Base-by-base conservation (phyloP, 768 basidiomycete genomes). In the Chalciporus sphaerocephalus region DNA sequence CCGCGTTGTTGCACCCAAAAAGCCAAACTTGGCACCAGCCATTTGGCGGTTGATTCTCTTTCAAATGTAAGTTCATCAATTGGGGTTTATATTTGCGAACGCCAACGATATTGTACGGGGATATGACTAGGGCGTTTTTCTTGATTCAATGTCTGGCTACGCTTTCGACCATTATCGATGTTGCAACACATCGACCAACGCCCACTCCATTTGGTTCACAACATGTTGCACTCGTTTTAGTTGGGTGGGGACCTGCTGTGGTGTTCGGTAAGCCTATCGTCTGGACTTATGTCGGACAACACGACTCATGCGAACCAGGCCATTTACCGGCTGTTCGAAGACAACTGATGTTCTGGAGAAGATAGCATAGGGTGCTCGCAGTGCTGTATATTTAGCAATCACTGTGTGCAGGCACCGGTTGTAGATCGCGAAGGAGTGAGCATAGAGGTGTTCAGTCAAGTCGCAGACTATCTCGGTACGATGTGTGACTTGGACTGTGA, bases 141-240 rank as follows among this genome's bases (percentile, higher is more conserved):
- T 53, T 66, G 17, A 60, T 73, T 39, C 75, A 82, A 54, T 58
- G 73, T 21, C 67, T 83, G 18, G 68, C 74, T 8, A 70, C 71
- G 38, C 66, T 81, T 44, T 72, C 75, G 6, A 75, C 78, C 2
- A 52, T 81, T 22, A 59, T 81, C 30, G 80, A 83, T 55, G 67
- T 80, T 30, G 69, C 58, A 23, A 64, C 27, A 40, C 59, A 60
- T 36, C 64, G 62, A 1, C 40, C 61, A 18, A 51, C 53, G 11
- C 80, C 83, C 2, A 62, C 73, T 12, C 65, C 82, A 4, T 76
- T 86, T 52, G 83, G 82, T 21, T 77, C 82, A 22, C 83, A 86
- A 48, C 80, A 86, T 57, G 56, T 86, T 44, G 78, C 80, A 30
- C 58, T 85, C 36, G 54, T 85, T 15, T 61, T 83, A 20, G 72